Evolutionary conservation across 768 basidiomycete genomes (phyloP), one percentile per base, ranked within the genome.

Genomic region (Roridomyces roridus): DNA sequence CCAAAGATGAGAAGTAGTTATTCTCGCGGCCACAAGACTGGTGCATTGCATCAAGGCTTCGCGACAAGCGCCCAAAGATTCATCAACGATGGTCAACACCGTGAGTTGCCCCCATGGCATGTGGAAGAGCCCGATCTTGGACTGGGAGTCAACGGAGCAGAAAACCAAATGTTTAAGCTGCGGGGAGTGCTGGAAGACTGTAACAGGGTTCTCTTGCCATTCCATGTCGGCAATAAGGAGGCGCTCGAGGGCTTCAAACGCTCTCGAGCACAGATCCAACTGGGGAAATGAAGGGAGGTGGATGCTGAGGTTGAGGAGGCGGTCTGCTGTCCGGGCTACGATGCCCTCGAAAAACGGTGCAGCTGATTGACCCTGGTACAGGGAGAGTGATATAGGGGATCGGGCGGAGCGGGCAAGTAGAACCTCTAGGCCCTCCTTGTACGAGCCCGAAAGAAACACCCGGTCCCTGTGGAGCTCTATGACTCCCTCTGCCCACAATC

Each of bases 81-180:
- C 2, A 15, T 57, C 55, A 2, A 1, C 0, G 12, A 57, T 9
- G 1, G 25, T 10, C 20, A 51, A 35, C 6, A 31, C 20, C 23
- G 44, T 46, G 3, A 57, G 49, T 25, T 46, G 55, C 12, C 15
- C 20, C 55, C 55, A 57, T 1, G 55, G 55, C 4, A 51, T n/a
- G 3, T 25, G 42, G 17, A 57, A 15, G 6, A 51, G 20, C 17
- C 17, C n/a, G 14, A 57, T 26, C 21, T 25, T 45, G 2, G 26
- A 18, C 6, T 14, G 17, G 2, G 1, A 1, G 4, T 42, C n/a
- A n/a, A n/a, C n/a, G n/a, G n/a, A 10, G 9, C 24, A 5, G 14
- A 57, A 5, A 40, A 21, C 37, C 35, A 57, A 37, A 14, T 3
- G 9, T 21, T 21, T 36, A 26, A 50, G 55, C 35, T 31, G 54